Conservation (phyloP, 2,329 filamentous ascomycete genomes). For the Exserohilum rostratum region DNA sequence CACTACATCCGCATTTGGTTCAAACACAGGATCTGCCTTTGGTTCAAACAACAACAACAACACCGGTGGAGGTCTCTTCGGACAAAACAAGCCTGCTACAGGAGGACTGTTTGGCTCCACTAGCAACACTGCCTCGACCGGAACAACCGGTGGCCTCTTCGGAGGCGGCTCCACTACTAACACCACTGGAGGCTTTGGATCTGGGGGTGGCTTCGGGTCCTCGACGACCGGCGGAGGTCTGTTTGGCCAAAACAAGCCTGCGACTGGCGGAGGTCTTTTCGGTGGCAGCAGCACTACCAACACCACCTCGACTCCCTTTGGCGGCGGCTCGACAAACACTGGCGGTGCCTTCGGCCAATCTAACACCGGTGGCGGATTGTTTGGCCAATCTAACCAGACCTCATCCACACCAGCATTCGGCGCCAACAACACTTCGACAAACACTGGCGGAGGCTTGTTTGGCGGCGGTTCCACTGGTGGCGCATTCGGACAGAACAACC, state of each 20-base stretch:
- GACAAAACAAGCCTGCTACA: constrained; percentile 44
- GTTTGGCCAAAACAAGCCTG: constrained; percentile 56
- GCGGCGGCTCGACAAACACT: constrained; percentile 33
- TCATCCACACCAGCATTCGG: constrained; percentile 38
- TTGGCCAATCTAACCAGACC: constrained; percentile 39
- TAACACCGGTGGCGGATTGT: constrained; percentile 44
- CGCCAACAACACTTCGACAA: constrained; percentile 30
- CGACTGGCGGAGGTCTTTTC: constrained; percentile 43
- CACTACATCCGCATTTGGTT: constrained; percentile 43
- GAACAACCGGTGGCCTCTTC: constrained; percentile 43
- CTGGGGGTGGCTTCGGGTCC: constrained; percentile 41
- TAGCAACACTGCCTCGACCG: constrained; percentile 35
- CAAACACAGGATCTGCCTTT: constrained; percentile 37
- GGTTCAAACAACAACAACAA: constrained; percentile 37
- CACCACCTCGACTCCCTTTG: constrained; percentile 35
- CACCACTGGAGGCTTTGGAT: constrained; percentile 34
- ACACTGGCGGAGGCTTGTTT: constrained; percentile 38
- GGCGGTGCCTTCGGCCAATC: constrained; percentile 32
- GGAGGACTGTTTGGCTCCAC: constrained; percentile 48
- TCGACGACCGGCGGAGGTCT: constrained; percentile 47
- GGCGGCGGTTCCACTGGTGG: constrained; percentile 33
- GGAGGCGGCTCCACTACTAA: constrained; percentile 39
- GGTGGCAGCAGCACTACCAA: constrained; percentile 35
- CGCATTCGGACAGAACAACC: constrained; percentile 43
- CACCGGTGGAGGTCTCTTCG: constrained; percentile 41